Base-by-base conservation (phyloP, 768 basidiomycete species). In the Trametes meyenii region DNA sequence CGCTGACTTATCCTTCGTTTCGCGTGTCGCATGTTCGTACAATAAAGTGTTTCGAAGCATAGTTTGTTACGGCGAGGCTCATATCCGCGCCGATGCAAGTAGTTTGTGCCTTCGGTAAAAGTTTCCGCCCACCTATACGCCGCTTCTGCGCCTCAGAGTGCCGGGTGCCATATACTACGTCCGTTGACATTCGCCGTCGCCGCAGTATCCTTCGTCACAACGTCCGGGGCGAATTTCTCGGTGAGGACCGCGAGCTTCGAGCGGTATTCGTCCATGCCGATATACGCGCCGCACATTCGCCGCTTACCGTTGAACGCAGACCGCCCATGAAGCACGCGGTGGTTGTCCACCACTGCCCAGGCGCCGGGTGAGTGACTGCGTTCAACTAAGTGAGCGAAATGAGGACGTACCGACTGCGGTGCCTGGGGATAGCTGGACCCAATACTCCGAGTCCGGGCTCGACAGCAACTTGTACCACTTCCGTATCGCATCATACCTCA, bases 281-380 rank as follows among this genome's bases (percentile, higher is more conserved):
- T 84, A 72, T 99, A 99, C 0, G 96, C 97, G 2, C 96, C 96
- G 69, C 96, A 98, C 86, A 99, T 93, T 1, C 92, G 83, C 3
- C 96, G 85, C 72, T 85, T 85, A 12, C 96, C 96, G 13, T 84
- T 81, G 71, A 97, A 98, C 1, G 87, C 84, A 0, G 94, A 93
- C n/a, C 96, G 87, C 13, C 96, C 96, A 67, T 98, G 96, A 50
- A 98, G 78, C 13, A 98, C 92, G 21, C 96, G 85, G 74, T 96
- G 90, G 71, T 98, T 98, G 73, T 98, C 89, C 51, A 96, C 80
- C 21, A 94, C 93, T 93, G 68, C 24, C 17, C 3, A 29, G 2
- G 2, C 12, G 16, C 55, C 35, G 16, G 26, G 6, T 39, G 4
- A 51, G 46, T 14, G 11, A 6, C 29, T 29, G 16, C 17, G 33